These are phyloP conservation scores for Pascua guehoae DNA, from an alignment of 1,284 basidiomycete genomes.

Conservation along the genomic window DNA sequence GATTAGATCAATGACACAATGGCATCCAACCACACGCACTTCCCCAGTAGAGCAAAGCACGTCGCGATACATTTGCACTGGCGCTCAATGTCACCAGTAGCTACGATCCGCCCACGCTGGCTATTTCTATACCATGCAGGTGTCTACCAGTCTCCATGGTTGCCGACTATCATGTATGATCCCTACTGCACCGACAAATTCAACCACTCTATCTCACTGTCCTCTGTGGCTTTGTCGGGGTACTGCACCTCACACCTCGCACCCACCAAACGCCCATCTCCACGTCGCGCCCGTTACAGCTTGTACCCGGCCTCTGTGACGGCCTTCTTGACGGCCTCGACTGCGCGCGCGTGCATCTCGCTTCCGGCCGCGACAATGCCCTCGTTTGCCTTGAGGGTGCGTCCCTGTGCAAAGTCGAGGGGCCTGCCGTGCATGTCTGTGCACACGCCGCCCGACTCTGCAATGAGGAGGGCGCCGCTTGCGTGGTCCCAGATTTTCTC, in stretches of 20 bases:
- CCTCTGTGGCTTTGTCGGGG: not conserved
- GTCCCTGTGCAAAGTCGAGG: conserved; percentile 81
- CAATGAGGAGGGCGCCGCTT: conserved; percentile 75
- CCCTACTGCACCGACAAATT: not conserved
- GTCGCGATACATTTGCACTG: too few species aligned
- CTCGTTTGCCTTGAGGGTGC: conserved; percentile 79
- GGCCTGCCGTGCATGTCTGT: conserved; percentile 74
- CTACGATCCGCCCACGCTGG: too few species aligned
- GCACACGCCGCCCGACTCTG: conserved; percentile 84
- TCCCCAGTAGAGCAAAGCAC: too few species aligned
- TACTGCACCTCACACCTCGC: too few species aligned
- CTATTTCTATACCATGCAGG: not conserved
- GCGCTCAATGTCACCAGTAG: too few species aligned
- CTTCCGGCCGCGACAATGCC: conserved; percentile 77
- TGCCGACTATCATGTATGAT: not conserved
- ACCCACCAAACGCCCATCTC: not conserved
- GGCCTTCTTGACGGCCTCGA: conserved; percentile 71
- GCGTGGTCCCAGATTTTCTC: conserved; percentile 99
- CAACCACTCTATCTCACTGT: not conserved
- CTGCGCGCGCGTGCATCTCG: conserved; percentile 62
- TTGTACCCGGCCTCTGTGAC: conserved; percentile 50
- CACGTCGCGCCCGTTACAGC: not conserved
- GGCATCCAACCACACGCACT: too few species aligned
- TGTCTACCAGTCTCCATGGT: not conserved
- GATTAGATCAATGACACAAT: too few species aligned